Percentiles rank a stretch among this genome's conserved stretches.
Evolutionary conservation across 2,329 filamentous ascomycete species (phyloP).

Genomic region (Penicillium sp.): DNA sequence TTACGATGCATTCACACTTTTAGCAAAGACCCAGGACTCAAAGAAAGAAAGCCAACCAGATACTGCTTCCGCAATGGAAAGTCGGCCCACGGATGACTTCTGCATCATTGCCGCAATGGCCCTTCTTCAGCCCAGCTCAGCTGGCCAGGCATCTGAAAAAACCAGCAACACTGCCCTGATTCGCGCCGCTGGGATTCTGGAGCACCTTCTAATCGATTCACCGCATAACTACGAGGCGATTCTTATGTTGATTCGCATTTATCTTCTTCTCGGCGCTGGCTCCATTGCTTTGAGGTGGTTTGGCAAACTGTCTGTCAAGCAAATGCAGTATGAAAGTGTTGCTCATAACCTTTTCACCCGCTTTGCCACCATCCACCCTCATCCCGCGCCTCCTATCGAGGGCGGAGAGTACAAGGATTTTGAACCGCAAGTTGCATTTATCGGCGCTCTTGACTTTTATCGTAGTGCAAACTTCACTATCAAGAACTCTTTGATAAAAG

Average conservation of each 20-base stretch:
- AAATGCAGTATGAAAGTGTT: slow-evolving; percentile 51
- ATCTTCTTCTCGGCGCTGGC: slow-evolving; percentile 45
- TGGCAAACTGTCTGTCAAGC: slow-evolving; percentile 48
- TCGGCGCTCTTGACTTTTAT: slow-evolving; percentile 45
- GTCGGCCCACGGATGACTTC: slow-evolving; percentile 46
- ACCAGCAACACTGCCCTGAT: slow-evolving; percentile 35
- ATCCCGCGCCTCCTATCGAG: slow-evolving; percentile 42
- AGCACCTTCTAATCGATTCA: slow-evolving; percentile 42
- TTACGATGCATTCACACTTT: slow-evolving; percentile 29
- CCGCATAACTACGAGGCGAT: slow-evolving; percentile 50
- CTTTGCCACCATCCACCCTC: slow-evolving; percentile 49
- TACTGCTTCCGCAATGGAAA: slow-evolving; percentile 42
- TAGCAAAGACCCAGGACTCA: slow-evolving; percentile 19
- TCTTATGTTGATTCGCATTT: slow-evolving; percentile 46
- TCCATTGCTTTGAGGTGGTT: slow-evolving; percentile 50
- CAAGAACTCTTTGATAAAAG: slow-evolving; percentile 37
- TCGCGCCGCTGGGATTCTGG: slow-evolving; percentile 41
- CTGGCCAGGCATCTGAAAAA: slow-evolving; percentile 18
- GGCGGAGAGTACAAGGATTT: slow-evolving; percentile 44
- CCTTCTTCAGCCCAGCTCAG: slow-evolving; percentile 36
- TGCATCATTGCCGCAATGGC: slow-evolving; percentile 46
- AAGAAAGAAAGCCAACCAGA: slow-evolving; percentile 7
- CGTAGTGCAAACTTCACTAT: slow-evolving; percentile 41
- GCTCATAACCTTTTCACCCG: slow-evolving; percentile 50
- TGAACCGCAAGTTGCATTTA: slow-evolving; percentile 42